These are phyloP conservation scores for Odontarrhena argentea DNA, from an alignment of 345 rosid genomes.

Conservation along the genomic window DNA sequence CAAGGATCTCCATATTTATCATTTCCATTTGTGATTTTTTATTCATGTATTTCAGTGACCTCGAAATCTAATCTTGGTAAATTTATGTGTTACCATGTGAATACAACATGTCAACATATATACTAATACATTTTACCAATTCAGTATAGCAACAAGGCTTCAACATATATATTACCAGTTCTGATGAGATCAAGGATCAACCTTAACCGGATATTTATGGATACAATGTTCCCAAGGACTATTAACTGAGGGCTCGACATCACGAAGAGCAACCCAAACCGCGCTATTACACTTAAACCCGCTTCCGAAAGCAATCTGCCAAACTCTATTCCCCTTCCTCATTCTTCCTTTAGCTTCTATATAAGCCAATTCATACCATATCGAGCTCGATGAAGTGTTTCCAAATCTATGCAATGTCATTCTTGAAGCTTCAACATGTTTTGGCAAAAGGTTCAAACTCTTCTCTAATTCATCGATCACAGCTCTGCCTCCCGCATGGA, in stretches of 20 bases:
- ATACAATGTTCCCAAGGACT: constrained; percentile 79
- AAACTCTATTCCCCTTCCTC: constrained; percentile 67
- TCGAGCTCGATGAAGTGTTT: constrained; percentile 88
- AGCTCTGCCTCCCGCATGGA: constrained; percentile 85
- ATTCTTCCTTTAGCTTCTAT: constrained; percentile 82
- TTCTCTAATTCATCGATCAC: constrained; percentile 91
- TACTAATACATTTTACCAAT: constrained; percentile 4
- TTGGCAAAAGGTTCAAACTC: constrained; percentile 70
- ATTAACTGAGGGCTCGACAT: constrained; percentile 53
- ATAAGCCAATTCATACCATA: constrained; percentile 91
- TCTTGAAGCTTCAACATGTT: constrained; percentile 76
- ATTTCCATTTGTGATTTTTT: too few species aligned
- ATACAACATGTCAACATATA: not conserved
- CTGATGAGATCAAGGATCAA: constrained; percentile 17
- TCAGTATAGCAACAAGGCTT: constrained; percentile 3
- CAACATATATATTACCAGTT: not conserved
- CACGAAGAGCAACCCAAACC: constrained; percentile 67
- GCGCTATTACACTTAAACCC: constrained; percentile 95
- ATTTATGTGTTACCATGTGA: constrained; percentile 7
- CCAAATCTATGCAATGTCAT: constrained; percentile 92
- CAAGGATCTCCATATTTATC: too few species aligned
- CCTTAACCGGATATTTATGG: constrained; percentile 69
- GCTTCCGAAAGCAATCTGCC: constrained; percentile 93
- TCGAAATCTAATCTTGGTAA: not conserved
- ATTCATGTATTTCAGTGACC: too few species aligned